Evolutionary conservation across 2,329 filamentous ascomycete genomes (phyloP), one percentile per base, ranked within the genome.

Genomic region (Teratosphaeria epicoccoides): DNA sequence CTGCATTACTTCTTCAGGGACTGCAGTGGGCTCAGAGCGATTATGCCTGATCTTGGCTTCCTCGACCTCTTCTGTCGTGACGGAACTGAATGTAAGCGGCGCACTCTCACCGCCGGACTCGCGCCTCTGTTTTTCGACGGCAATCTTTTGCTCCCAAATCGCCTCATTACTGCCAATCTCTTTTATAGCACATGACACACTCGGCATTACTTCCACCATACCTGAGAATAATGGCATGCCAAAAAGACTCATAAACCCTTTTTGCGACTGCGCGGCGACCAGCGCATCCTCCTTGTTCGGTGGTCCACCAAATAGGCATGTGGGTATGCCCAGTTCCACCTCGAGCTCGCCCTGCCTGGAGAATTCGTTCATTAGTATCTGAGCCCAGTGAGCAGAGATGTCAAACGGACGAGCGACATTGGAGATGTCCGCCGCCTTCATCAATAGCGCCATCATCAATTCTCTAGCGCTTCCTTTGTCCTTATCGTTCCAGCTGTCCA

Each of bases 401-500:
- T 85, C 78, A 66, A 93, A 90, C 52, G 83, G 85, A 52, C 93
- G 83, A 50, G 90, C 89, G 68, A 97, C 93, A 67, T 98, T 98
- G 72, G 91, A 96, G 65, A 98, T 97, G 68, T 98, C 93, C 37
- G 93, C 93, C 66, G 93, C 97, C 69, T 98, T 98, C 71, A 98
- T 96, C 53, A 98, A 73, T 52, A 98, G 73, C 12, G 89, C 89
- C 70, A 93, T 97, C n/a, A 85, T 75, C 46, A 97, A 71, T 9
- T 87, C 82, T 59, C 84, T 86, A 59, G 89, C 80, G 59, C 90
- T 85, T 55, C 93, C 84, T 10, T 84, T 67, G 59, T 85, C 79
- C 58, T 89, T 85, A 4, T 80, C 81, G 54, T 84, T 85, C 89
- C 88, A 96, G 7, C 79, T 80, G 52, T 88, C 82, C 4, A 81